Evolutionary conservation across 208 protist species (phyloP), one percentile per base, ranked within the genome.

Genomic region (Leishmania turanica): DNA sequence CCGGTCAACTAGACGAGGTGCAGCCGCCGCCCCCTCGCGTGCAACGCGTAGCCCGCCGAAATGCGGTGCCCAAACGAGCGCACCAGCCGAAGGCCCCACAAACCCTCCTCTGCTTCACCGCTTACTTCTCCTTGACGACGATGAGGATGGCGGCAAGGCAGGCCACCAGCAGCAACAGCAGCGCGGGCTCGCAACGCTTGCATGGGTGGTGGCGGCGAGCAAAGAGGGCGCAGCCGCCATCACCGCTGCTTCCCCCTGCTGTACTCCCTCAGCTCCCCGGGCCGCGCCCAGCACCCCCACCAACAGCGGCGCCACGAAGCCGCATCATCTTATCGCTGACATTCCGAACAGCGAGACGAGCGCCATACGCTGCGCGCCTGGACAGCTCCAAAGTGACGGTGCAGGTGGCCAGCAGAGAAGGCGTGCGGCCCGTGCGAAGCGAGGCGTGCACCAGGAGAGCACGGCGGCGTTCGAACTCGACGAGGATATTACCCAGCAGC

Each of bases 101-200:
- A 17, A 2, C 69, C 47, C 68, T 31, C 40, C 68, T 9, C 40
- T 31, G 19, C 40, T 49, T n/a, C 47, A 51, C 9, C 56, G 56
- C 34, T 21, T 51, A 51, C 73, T n/a, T 65, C 31, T 65, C 13
- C 31, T 77, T 17, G 73, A 77, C 37, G 72, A 77, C 19, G 54
- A 75, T 9, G 70, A 49, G 27, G 70, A 75, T 40, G 49, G n/a
- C 49, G 47, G 31, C 62, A 21, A 68, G 62, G 62, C 3, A 34
- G 49, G 24, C 24, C 8, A 3, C 11, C 72, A 62, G 69, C 42
- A 71, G 24, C 66, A 15, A 37, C 71, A 45, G 66, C 40, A 51
- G 13, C 27, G 45, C 19, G 11, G 21, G 47, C 27, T 7, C 19
- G 31, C 40, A 47, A 27, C 66, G n/a, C 66, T 47, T 47, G 66